A percentile compares a stretch with the other conserved stretches of the same genome.
Evolutionary conservation across 2,329 filamentous ascomycete genomes (phyloP).

Genomic region (Boeremia exigua): DNA sequence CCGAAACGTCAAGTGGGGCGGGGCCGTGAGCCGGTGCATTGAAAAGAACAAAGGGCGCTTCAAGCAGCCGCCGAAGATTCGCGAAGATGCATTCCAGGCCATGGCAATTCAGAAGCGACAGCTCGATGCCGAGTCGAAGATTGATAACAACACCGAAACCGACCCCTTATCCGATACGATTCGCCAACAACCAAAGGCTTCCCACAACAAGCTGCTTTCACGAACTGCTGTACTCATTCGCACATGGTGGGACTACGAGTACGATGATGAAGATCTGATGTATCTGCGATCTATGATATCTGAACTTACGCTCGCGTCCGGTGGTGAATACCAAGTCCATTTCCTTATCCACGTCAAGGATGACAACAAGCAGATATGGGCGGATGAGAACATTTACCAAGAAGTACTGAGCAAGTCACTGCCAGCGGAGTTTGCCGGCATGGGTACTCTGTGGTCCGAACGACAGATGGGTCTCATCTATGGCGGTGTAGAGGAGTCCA

Average conservation of each 20-base stretch:
- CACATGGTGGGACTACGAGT: constrained; percentile 81
- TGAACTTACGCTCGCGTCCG: constrained; percentile 77
- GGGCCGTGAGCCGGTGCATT: constrained; percentile 76
- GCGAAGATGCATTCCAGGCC: constrained; percentile 49
- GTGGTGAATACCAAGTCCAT: constrained; percentile 82
- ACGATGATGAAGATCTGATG: constrained; percentile 79
- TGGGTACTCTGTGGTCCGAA: constrained; percentile 61
- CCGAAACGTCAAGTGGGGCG: constrained; percentile 76
- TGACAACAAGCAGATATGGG: constrained; percentile 79
- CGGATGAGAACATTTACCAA: constrained; percentile 75
- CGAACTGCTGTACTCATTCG: constrained; percentile 82
- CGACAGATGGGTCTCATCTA: constrained; percentile 62
- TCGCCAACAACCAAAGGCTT: constrained; percentile 27
- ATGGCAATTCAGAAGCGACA: constrained; percentile 44
- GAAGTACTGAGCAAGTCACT: constrained; percentile 62
- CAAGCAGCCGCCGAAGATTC: constrained; percentile 46
- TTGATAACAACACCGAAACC: constrained; percentile 11
- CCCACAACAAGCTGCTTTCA: constrained; percentile 50
- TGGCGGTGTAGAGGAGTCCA: constrained; percentile 56
- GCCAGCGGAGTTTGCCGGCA: constrained; percentile 57
- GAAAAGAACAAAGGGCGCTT: constrained; percentile 75
- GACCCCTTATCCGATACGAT: constrained; percentile 15
- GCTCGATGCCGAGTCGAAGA: constrained; percentile 9
- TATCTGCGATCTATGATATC: constrained; percentile 82
- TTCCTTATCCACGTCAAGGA: constrained; percentile 87